Evolutionary conservation across 2,329 filamentous ascomycete species (phyloP).

Genomic region (Rachicladosporium sp.): DNA sequence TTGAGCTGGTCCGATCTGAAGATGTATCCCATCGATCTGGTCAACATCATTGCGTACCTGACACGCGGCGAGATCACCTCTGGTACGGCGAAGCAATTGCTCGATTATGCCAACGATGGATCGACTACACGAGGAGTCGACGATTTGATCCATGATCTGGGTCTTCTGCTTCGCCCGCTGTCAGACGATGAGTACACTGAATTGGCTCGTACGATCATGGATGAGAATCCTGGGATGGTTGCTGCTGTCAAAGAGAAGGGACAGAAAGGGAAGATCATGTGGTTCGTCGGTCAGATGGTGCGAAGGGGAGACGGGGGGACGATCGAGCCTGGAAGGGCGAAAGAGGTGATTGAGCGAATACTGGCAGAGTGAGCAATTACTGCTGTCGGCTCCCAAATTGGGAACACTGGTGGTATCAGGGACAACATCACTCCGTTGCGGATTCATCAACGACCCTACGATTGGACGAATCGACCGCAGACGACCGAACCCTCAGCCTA

Average conservation of each 20-base stretch:
- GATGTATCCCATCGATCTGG: slow-evolving; percentile 29
- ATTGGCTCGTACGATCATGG: slow-evolving; percentile 42
- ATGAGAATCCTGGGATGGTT: slow-evolving; percentile 45
- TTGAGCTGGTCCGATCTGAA: slow-evolving; percentile 29
- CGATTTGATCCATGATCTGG: slow-evolving; percentile 44
- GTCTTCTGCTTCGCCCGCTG: slow-evolving; percentile 42
- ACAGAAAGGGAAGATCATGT: slow-evolving; percentile 53
- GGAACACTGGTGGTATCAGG: too few species aligned
- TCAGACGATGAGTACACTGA: slow-evolving; percentile 43
- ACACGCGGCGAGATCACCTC: slow-evolving; percentile 36
- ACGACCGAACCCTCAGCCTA: too few species aligned
- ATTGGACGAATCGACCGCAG: too few species aligned
- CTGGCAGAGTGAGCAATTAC: slow-evolving; percentile 15
- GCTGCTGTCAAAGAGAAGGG: slow-evolving; percentile 46
- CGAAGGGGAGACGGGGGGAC: slow-evolving; percentile 46
- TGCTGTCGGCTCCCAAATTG: too few species aligned
- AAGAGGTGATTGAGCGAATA: slow-evolving; percentile 39
- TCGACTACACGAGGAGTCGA: slow-evolving; percentile 28
- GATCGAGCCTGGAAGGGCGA: slow-evolving; percentile 49
- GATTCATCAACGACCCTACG: too few species aligned
- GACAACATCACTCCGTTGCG: too few species aligned
- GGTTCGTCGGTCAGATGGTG: slow-evolving; percentile 59
- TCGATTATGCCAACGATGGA: slow-evolving; percentile 43
- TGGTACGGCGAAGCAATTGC: slow-evolving; percentile 47
- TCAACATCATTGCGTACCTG: slow-evolving; percentile 31